A percentile compares a stretch with the other conserved stretches of the same genome.
These are phyloP conservation scores for Dryadomyces quercus-mongolicae DNA, from an alignment of 2,329 filamentous ascomycete genomes.

Conservation along the genomic window DNA sequence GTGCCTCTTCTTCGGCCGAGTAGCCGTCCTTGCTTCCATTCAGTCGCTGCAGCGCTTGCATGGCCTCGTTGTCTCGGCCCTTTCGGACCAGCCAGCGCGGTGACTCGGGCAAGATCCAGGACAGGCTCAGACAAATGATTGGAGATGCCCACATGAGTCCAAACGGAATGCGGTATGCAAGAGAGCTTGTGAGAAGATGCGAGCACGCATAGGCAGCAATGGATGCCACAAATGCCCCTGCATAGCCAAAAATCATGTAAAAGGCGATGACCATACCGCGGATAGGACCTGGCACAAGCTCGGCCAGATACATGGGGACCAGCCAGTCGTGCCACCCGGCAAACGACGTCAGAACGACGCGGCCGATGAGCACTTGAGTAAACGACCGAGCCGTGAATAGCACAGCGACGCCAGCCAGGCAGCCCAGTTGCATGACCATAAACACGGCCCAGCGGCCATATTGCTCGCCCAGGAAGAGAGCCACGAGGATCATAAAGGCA, in stretches of 20 bases:
- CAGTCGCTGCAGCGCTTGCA: constrained; percentile 3
- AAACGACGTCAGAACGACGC: constrained; percentile 8
- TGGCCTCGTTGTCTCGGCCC: constrained; percentile 5
- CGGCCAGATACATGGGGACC: constrained; percentile 12
- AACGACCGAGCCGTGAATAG: constrained; percentile 8
- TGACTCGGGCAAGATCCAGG: constrained; percentile 10
- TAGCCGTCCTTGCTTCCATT: constrained; percentile 7
- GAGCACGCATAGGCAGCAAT: constrained; percentile 4
- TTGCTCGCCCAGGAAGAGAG: constrained; percentile 6
- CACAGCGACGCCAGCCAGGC: constrained; percentile 5
- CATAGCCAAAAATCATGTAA: constrained; percentile 9
- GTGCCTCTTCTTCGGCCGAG: constrained; percentile 10
- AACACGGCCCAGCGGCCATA: constrained; percentile 10
- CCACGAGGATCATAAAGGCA: constrained; percentile 6
- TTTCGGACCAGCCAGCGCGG: constrained; percentile 11
- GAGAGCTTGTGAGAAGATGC: not conserved
- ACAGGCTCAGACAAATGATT: constrained; percentile 2
- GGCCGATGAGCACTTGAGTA: constrained; percentile 8
- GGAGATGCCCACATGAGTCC: constrained; percentile 8
- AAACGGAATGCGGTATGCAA: constrained; percentile 8
- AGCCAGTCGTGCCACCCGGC: constrained; percentile 12
- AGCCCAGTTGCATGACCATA: constrained; percentile 10
- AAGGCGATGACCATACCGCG: constrained; percentile 8
- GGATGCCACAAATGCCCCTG: constrained; percentile 5
- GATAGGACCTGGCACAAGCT: constrained; percentile 10